Conservation (phyloP, 2,329 filamentous ascomycete species). For the Aspergillus udagawae region DNA sequence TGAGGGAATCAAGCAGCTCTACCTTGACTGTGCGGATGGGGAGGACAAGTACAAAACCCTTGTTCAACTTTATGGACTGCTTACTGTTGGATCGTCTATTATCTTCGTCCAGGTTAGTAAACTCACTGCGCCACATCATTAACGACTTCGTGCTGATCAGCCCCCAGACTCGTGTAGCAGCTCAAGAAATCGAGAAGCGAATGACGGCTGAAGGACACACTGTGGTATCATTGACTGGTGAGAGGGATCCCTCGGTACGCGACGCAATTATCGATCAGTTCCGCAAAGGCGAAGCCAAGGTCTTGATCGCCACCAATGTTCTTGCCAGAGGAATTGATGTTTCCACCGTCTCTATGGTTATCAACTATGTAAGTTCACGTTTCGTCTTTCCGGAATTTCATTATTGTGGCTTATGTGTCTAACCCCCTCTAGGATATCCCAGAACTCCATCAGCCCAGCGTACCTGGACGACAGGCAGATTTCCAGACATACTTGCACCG, state of each 20-base stretch:
- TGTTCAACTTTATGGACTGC: conserved; percentile 88
- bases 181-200: conserved; percentile 75
- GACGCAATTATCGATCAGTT: conserved; percentile 84
- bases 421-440: conserved; percentile 56
- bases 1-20: conserved; percentile 96
- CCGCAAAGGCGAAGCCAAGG: conserved; percentile 81
- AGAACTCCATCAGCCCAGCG: conserved; percentile 55
- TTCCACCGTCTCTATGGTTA: conserved; percentile 89
- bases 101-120: conserved; percentile 83
- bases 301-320: conserved; percentile 96
- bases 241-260: conserved; percentile 76
- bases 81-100: conserved; percentile 95
- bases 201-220: conserved; percentile 89
- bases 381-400: neutral
- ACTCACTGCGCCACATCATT: neutral
- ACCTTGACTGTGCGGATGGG: conserved; percentile 83
- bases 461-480: conserved; percentile 67
- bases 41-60: conserved; percentile 82
- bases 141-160: conserved; percentile 15
- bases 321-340: conserved; percentile 93
- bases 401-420: conserved; percentile 11
- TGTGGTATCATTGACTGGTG: conserved; percentile 84
- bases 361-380: conserved; percentile 71
- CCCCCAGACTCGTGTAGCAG: conserved; percentile 74
- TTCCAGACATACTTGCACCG: conserved; percentile 96